Evolutionary conservation across 495 filamentous ascomycete species (phyloP), one percentile per base, ranked within the genome.

Genomic region (Cercophora scortea): DNA sequence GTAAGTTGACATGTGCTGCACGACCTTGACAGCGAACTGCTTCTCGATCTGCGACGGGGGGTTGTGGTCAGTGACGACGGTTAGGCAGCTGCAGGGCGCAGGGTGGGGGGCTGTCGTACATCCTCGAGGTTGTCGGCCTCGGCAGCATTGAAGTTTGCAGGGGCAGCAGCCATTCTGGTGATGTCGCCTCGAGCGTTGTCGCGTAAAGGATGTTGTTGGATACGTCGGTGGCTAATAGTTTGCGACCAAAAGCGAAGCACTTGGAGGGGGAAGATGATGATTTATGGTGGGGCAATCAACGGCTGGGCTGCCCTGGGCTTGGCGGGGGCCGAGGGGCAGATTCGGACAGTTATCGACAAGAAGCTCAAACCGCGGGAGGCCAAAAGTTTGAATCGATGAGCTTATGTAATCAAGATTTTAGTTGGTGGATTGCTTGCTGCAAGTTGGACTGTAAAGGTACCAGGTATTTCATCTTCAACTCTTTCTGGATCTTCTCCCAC

Each of bases 21-120:
- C 94, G 44, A 83, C 89, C 78, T 97, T 97, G 60, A 99, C 93
- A 35, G 94, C 93, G 61, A 99, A 99, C 71, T 97, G 94, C 78
- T 96, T 96, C 80, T 99, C 93, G 65, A 98, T 96, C 89, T 98
- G 39, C n/a, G 32, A 17, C 42, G 17, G 41, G 44, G 11, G 11
- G 18, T 25, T 40, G 25, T 13, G 44, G 47, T 8, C n/a, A 32
- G 52, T n/a, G 42, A 43, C n/a, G 42, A 43, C n/a, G 42, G n/a
- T 19, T 19, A 13, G 10, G 42, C 12, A 43, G 38, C 12, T 16
- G 38, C 3, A n/a, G n/a, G n/a, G 42, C 18, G 8, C 5, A 33
- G 18, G 43, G 43, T 4, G 1, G 42, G 49, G 40, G 10, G 6
- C n/a, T n/a, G 11, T 4, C 67, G 44, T 54, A 76, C 74, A 64